These are phyloP conservation scores for Tuber umbilicatum DNA, from an alignment of 495 filamentous ascomycete genomes.

Conservation along the genomic window DNA sequence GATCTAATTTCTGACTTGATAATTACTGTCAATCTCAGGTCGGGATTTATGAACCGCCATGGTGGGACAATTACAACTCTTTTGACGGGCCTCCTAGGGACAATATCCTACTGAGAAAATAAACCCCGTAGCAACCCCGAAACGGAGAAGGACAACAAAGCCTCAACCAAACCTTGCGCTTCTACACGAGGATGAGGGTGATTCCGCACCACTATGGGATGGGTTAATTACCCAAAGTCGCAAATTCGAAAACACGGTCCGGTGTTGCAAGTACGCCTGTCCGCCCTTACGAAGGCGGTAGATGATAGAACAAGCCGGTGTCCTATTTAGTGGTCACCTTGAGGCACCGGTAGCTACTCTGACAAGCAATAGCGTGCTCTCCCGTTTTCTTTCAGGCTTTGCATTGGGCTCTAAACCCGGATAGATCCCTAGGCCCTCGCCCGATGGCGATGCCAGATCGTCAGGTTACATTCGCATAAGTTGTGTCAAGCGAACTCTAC, in stretches of 20 bases:
- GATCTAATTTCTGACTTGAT: too few species aligned
- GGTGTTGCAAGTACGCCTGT: constrained; percentile 24
- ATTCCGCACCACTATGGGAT: neutral
- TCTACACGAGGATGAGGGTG: constrained; percentile 3
- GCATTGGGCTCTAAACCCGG: neutral
- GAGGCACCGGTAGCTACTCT: constrained; percentile 12
- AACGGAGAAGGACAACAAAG: constrained; percentile 27
- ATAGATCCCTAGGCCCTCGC: constrained; percentile 16
- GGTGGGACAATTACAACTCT: too few species aligned
- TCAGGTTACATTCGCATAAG: constrained; percentile 18
- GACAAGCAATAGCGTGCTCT: constrained; percentile 13
- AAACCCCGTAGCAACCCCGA: constrained; percentile 77
- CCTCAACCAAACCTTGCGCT: constrained; percentile 12
- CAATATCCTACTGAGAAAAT: too few species aligned
- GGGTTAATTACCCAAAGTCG: constrained; percentile 3
- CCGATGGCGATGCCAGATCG: constrained; percentile 16
- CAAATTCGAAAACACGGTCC: neutral
- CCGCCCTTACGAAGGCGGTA: neutral
- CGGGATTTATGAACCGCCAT: too few species aligned
- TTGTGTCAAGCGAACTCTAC: constrained; percentile 12
- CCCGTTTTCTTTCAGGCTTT: neutral
- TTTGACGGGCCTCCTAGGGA: too few species aligned
- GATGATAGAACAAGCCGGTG: constrained; percentile 7
- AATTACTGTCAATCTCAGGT: too few species aligned
- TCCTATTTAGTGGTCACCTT: constrained; percentile 23